Evolutionary conservation across 768 basidiomycete genomes (phyloP).

Genomic region (Serendipita indica): DNA sequence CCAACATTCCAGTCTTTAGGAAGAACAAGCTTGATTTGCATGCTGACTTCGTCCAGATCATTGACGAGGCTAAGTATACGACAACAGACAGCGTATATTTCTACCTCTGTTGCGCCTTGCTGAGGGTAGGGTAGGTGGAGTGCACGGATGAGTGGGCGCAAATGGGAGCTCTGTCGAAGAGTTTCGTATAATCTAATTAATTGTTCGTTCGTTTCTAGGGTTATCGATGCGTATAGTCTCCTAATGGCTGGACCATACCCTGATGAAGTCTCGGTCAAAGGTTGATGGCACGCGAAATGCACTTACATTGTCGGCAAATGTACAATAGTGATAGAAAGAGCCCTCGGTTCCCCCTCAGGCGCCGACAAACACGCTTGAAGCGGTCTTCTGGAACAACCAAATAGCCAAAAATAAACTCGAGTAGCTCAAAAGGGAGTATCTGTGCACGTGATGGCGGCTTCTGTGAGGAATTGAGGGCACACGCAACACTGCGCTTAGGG

Average conservation of each 20-base stretch:
- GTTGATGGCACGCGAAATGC: too few relatives aligned
- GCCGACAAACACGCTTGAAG: too few relatives aligned
- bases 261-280: too few relatives aligned
- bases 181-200: not conserved
- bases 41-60: not conserved
- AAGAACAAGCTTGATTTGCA: not conserved
- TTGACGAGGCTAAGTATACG: not conserved
- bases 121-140: not conserved
- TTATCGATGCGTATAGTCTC: not conserved
- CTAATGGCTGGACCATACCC: not conserved
- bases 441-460: too few relatives aligned
- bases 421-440: not conserved
- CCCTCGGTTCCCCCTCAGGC: too few relatives aligned
- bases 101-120: not conserved
- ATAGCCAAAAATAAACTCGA: not conserved
- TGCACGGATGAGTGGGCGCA: not conserved
- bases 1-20: not conserved
- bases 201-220: not conserved
- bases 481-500: too few relatives aligned
- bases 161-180: not conserved
- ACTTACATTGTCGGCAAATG: too few relatives aligned
- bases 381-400: too few relatives aligned
- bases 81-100: not conserved
- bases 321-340: too few relatives aligned
- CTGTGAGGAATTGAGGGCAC: too few relatives aligned